Conservation (phyloP, 2,329 filamentous ascomycete species). For the Plenodomus biglobosus region DNA sequence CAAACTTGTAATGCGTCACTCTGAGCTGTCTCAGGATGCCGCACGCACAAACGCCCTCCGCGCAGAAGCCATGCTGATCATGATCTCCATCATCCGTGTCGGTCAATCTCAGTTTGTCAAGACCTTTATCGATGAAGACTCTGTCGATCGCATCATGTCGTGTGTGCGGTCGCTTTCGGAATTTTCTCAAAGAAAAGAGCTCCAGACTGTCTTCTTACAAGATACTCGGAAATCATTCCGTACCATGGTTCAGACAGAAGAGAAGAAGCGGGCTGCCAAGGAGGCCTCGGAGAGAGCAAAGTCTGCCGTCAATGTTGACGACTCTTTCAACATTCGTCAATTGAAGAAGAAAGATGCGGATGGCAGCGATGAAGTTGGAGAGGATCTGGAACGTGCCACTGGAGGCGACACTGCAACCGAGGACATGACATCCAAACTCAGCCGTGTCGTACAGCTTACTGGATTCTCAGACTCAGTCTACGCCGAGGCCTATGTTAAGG, state of each 20-base stretch:
- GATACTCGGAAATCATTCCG: constrained; percentile 95
- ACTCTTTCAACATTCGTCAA: constrained; percentile 89
- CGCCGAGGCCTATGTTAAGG: constrained; percentile 97
- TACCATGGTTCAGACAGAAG: constrained; percentile 94
- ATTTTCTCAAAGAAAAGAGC: constrained; percentile 83
- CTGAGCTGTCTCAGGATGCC: constrained; percentile 82
- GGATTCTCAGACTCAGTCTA: constrained; percentile 98
- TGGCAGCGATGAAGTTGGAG: constrained; percentile 79
- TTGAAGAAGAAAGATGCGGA: constrained; percentile 83
- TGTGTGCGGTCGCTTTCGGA: constrained; percentile 91
- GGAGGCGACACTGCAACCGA: constrained; percentile 83
- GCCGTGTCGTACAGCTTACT: constrained; percentile 92
- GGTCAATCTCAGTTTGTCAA: constrained; percentile 99
- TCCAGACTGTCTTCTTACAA: constrained; percentile 89
- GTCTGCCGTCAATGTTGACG: constrained; percentile 91
- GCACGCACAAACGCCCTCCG: constrained; percentile 90
- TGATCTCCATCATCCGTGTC: constrained; percentile 98
- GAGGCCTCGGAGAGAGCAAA: constrained; percentile 92
- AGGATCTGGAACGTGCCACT: constrained; percentile 91
- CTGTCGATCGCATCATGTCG: constrained; percentile 97
- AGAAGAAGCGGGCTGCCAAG: constrained; percentile 96
- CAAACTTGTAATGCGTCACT: constrained; percentile 96
- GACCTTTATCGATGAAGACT: constrained; percentile 95
- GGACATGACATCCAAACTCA: constrained; percentile 90
- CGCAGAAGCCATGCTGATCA: constrained; percentile 98